A percentile compares a stretch with the other conserved stretches of the same genome.
These are phyloP conservation scores for Detonula confervacea DNA, from an alignment of 352 stramenopile genomes.

Conservation along the genomic window DNA sequence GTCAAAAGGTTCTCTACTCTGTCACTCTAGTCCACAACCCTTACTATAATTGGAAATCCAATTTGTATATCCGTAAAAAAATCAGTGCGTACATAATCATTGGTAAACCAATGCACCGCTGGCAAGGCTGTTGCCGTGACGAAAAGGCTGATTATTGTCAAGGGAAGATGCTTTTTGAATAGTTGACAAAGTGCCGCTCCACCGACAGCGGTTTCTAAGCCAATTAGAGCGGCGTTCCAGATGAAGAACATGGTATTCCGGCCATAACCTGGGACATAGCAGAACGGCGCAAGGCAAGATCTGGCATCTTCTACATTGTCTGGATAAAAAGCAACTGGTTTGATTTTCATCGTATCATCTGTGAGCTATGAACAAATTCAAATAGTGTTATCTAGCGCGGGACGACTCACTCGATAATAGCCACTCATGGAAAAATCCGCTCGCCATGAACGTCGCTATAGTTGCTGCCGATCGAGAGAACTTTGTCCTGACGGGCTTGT, in stretches of 20 bases:
- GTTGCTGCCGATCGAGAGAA: slow-evolving; percentile 36
- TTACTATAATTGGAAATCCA: slow-evolving; percentile 6
- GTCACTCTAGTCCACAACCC: too few species aligned
- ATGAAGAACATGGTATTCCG: slow-evolving; percentile 69
- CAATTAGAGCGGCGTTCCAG: slow-evolving; percentile 74
- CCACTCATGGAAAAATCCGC: slow-evolving; percentile 79
- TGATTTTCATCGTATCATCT: background rate
- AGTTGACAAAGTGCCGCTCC: slow-evolving; percentile 37
- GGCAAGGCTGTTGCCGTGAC: slow-evolving; percentile 54
- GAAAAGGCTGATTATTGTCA: slow-evolving; percentile 40
- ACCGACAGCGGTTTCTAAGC: slow-evolving; percentile 61
- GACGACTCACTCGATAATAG: slow-evolving; percentile 39
- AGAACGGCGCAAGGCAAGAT: slow-evolving; percentile 21
- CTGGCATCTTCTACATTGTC: slow-evolving; percentile 17
- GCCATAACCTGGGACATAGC: slow-evolving; percentile 46
- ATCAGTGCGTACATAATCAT: slow-evolving; percentile 63
- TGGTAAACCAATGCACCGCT: slow-evolving; percentile 75
- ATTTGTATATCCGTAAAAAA: slow-evolving; percentile 64
- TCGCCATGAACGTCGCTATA: slow-evolving; percentile 64
- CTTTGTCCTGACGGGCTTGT: slow-evolving; percentile 59
- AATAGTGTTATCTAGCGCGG: too few species aligned
- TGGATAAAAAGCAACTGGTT: slow-evolving; percentile 27
- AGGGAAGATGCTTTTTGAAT: slow-evolving; percentile 41
- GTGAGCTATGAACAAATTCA: background rate
- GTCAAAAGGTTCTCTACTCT: too few species aligned